These are phyloP conservation scores for Pythium phragmiticola DNA, from an alignment of 352 stramenopile species.

Conservation along the genomic window DNA sequence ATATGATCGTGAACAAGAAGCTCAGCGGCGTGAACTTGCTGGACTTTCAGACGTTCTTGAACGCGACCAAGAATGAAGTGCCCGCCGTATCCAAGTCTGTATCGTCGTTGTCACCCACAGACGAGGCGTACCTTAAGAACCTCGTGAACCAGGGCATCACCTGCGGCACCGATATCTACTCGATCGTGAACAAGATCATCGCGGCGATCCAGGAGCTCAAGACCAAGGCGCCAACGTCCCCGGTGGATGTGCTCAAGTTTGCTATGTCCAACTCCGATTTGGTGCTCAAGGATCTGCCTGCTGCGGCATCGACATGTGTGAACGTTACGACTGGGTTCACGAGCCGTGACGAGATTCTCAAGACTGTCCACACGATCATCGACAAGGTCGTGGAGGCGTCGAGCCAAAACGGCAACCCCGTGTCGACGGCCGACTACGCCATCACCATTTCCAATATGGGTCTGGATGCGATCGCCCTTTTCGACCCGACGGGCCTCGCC, in stretches of 20 bases:
- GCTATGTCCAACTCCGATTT: conserved; percentile 40
- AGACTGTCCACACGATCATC: conserved; percentile 48
- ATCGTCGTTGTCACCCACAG: neutral
- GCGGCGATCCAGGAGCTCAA: conserved; percentile 20
- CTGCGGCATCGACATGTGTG: conserved; percentile 44
- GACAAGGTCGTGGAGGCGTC: conserved; percentile 48
- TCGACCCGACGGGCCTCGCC: conserved; percentile 43
- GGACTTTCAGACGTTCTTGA: conserved; percentile 21
- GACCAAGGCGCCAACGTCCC: conserved; percentile 9
- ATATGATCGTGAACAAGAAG: conserved; percentile 7
- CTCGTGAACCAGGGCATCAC: conserved; percentile 15
- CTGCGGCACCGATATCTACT: conserved; percentile 30
- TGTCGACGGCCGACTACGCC: conserved; percentile 40
- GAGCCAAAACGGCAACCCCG: conserved; percentile 39
- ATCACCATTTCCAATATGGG: conserved; percentile 43
- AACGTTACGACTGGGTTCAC: conserved; percentile 8
- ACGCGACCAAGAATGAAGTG: conserved; percentile 10
- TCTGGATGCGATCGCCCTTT: conserved; percentile 42
- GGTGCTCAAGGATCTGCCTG: conserved; percentile 48
- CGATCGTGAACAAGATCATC: conserved; percentile 32
- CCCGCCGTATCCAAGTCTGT: neutral
- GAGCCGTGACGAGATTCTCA: conserved; percentile 38
- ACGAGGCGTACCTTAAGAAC: conserved; percentile 6
- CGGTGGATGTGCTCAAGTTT: conserved; percentile 32
- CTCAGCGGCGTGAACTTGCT: conserved; percentile 14